Conservation (phyloP, 2,329 filamentous ascomycete species). For the Penicillium sp. region DNA sequence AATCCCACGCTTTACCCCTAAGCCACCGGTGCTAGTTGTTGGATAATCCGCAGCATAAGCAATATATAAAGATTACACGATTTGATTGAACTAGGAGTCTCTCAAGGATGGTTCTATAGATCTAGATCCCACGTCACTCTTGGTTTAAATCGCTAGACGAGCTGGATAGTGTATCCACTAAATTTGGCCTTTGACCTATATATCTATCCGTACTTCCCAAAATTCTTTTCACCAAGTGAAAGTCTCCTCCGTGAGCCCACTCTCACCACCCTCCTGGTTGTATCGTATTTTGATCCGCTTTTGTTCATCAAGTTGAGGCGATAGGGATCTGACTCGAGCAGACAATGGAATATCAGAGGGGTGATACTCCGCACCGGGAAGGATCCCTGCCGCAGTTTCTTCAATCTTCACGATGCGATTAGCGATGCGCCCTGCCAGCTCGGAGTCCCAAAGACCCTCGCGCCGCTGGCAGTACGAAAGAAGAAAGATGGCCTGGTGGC, state of each 20-base stretch:
- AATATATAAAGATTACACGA: too few relatives aligned
- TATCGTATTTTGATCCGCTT: neutral
- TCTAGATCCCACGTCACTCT: neutral
- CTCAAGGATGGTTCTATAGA: neutral
- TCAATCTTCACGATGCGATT: constrained; percentile 21
- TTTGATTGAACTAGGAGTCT: too few relatives aligned
- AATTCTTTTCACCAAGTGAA: neutral
- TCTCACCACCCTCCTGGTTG: neutral
- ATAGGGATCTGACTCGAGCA: neutral
- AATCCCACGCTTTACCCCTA: too few relatives aligned
- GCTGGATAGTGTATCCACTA: neutral
- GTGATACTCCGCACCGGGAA: neutral
- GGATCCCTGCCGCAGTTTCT: constrained; percentile 15
- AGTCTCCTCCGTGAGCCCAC: neutral
- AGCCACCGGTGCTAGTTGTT: too few relatives aligned
- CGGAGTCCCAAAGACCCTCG: constrained; percentile 67
- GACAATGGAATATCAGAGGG: neutral
- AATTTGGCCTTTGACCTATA: neutral
- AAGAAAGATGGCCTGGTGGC: constrained; percentile 63
- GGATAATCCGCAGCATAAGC: too few relatives aligned
- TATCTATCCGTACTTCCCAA: neutral
- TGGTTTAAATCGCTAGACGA: neutral
- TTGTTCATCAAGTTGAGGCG: neutral
- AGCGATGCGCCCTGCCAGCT: constrained; percentile 21
- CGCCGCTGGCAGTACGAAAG: constrained; percentile 61